Percentiles rank a stretch among this genome's conserved stretches.
phyloP scores from a whole-genome alignment of 495 filamentous ascomycete genomes.

The Neurospora sp. region DNA sequence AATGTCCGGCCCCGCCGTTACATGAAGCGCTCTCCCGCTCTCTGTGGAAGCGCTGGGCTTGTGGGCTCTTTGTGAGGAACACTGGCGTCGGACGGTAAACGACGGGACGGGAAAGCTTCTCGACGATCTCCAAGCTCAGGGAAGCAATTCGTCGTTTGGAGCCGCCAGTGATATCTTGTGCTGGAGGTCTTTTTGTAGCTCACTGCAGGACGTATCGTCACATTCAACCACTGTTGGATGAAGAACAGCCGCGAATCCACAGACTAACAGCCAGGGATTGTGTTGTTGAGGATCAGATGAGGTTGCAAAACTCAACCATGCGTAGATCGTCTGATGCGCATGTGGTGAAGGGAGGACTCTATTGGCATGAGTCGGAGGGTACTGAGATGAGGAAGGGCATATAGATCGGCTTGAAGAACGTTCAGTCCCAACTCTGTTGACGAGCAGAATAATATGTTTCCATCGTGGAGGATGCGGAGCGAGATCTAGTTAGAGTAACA shows the following conservation, averaged over 20 bases:
- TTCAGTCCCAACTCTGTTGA: neutral
- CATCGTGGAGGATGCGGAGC: neutral
- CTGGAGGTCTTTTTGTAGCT: neutral
- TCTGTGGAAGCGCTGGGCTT: neutral
- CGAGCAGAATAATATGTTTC: neutral
- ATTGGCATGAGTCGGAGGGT: neutral
- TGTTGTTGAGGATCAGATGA: neutral
- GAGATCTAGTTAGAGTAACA: neutral
- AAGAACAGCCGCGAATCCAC: neutral
- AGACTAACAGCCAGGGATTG: neutral
- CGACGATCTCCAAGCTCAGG: neutral
- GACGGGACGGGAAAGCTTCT: neutral
- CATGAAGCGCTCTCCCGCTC: neutral
- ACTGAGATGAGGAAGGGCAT: neutral
- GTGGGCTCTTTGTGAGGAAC: neutral
- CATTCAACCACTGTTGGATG: neutral
- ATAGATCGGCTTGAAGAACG: neutral
- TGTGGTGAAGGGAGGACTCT: neutral
- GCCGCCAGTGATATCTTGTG: neutral
- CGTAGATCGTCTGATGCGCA: conserved; percentile 2
- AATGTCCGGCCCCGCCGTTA: neutral
- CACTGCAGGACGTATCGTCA: neutral
- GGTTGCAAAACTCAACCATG: neutral
- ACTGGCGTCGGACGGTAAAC: neutral
- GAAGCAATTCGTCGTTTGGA: neutral